Percentiles rank a stretch among this genome's conserved stretches.
Evolutionary conservation across 1,139 yeast genomes (phyloP).

Genomic region (Groenewaldozyma auringiensis): DNA sequence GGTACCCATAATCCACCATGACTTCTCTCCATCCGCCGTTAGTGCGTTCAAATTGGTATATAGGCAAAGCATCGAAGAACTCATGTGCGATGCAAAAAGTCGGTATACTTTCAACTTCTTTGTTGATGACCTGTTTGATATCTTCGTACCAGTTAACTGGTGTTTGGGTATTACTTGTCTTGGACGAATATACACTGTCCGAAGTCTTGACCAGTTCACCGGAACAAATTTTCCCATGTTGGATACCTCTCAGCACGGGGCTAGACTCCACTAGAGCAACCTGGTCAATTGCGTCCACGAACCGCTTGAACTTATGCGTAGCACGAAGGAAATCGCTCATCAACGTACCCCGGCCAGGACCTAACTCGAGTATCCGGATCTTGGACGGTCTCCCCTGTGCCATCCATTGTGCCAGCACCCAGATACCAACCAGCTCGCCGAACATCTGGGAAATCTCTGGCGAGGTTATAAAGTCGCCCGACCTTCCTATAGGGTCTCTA

Average conservation of each 20-base stretch:
- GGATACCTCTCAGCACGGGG: constrained; percentile 52
- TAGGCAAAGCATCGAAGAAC: constrained; percentile 81
- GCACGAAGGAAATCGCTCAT: constrained; percentile 54
- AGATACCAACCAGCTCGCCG: constrained; percentile 78
- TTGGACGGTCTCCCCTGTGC: constrained; percentile 45
- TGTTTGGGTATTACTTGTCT: constrained; percentile 46
- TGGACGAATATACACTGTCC: constrained; percentile 29
- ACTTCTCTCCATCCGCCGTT: constrained; percentile 62
- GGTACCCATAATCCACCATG: constrained; percentile 47
- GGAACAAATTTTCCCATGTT: constrained; percentile 46
- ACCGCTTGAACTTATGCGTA: constrained; percentile 24
- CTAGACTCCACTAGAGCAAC: constrained; percentile 69
- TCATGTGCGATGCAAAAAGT: constrained; percentile 76
- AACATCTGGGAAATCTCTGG: constrained; percentile 86
- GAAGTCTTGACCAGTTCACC: constrained; percentile 13
- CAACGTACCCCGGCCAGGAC: constrained; percentile 81
- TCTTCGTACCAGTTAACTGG: constrained; percentile 62
- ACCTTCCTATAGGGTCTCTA: constrained; percentile 58
- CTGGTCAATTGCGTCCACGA: constrained; percentile 27
- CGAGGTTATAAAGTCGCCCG: constrained; percentile 76
- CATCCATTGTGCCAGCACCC: constrained; percentile 53
- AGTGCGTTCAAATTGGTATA: constrained; percentile 58
- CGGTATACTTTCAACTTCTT: constrained; percentile 35
- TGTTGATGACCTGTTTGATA: constrained; percentile 43
- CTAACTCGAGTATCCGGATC: constrained; percentile 68